Percentiles rank a stretch among this genome's conserved stretches.
Evolutionary conservation across 2,329 filamentous ascomycete species (phyloP).

Genomic region (Macroventuria anomochaeta): DNA sequence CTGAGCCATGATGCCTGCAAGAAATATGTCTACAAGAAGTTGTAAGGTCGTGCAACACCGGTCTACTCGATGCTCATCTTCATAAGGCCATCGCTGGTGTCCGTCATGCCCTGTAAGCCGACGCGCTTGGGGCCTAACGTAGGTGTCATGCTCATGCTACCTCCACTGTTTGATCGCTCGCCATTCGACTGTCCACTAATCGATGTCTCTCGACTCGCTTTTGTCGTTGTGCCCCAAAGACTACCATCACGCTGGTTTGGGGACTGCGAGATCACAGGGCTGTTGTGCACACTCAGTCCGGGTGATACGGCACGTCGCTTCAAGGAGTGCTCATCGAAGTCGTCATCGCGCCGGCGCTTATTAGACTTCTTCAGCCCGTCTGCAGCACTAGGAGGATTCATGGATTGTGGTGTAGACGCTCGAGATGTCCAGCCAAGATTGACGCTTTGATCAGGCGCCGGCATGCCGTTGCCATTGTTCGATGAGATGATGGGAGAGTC

Average conservation of each 20-base stretch:
- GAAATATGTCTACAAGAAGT: slow-evolving; percentile 6
- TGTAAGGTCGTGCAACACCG: background rate
- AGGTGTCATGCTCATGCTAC: slow-evolving; percentile 55
- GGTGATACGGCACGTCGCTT: slow-evolving; percentile 92
- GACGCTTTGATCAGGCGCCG: slow-evolving; percentile 27
- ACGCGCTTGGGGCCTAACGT: slow-evolving; percentile 54
- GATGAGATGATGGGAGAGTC: slow-evolving; percentile 64
- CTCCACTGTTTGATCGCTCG: slow-evolving; percentile 56
- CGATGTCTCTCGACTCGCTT: slow-evolving; percentile 64
- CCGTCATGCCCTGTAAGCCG: slow-evolving; percentile 85
- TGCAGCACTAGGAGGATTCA: slow-evolving; percentile 48
- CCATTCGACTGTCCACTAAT: slow-evolving; percentile 59
- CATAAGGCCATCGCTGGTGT: slow-evolving; percentile 94
- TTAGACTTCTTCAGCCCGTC: slow-evolving; percentile 52
- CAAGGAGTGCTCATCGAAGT: slow-evolving; percentile 85
- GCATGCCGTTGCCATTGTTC: slow-evolving; percentile 25
- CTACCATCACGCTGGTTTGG: slow-evolving; percentile 75
- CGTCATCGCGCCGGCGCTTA: slow-evolving; percentile 88
- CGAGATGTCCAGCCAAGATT: slow-evolving; percentile 39
- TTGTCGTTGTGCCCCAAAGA: slow-evolving; percentile 75
- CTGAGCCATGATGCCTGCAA: slow-evolving; percentile 21
- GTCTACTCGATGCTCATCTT: slow-evolving; percentile 90
- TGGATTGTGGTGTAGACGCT: slow-evolving; percentile 47
- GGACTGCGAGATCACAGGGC: slow-evolving; percentile 80
- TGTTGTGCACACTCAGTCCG: slow-evolving; percentile 88